A percentile compares a stretch with the other conserved stretches of the same genome.
These are phyloP conservation scores for Epichloe festucae DNA, from an alignment of 2,329 filamentous ascomycete genomes.

Conservation along the genomic window DNA sequence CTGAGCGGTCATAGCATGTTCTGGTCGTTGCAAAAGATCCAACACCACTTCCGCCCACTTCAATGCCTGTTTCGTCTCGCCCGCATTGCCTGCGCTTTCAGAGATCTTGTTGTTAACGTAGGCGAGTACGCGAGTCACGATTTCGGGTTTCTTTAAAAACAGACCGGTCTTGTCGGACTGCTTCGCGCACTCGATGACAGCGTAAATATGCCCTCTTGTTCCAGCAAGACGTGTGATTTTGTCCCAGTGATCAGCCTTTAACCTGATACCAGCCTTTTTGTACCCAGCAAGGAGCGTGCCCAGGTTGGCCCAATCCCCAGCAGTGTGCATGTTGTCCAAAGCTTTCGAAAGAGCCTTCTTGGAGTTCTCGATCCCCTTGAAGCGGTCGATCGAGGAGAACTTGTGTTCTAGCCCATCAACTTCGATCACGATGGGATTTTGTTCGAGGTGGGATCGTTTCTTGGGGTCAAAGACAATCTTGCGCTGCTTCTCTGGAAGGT, in stretches of 20 bases:
- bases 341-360: constrained; percentile 24
- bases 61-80: constrained; percentile 28
- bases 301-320: constrained; percentile 40
- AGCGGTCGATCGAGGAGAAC: constrained; percentile 34
- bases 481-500: constrained; percentile 40
- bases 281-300: constrained; percentile 38
- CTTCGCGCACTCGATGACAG: constrained; percentile 38
- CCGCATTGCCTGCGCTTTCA: constrained; percentile 20
- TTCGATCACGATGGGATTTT: constrained; percentile 44
- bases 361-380: constrained; percentile 30
- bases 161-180: constrained; percentile 33
- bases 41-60: constrained; percentile 34
- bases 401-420: constrained; percentile 42
- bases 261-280: constrained; percentile 26
- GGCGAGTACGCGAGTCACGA: constrained; percentile 18
- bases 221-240: constrained; percentile 30
- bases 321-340: constrained; percentile 32
- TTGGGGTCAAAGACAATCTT: constrained; percentile 37
- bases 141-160: constrained; percentile 27
- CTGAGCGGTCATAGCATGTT: constrained; percentile 19
- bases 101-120: constrained; percentile 26
- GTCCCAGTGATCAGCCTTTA: constrained; percentile 21
- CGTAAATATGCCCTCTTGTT: constrained; percentile 26
- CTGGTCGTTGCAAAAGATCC: constrained; percentile 36
- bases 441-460: constrained; percentile 33